Base-by-base conservation (phyloP, 805 yeast species). In the Candida koratica region DNA sequence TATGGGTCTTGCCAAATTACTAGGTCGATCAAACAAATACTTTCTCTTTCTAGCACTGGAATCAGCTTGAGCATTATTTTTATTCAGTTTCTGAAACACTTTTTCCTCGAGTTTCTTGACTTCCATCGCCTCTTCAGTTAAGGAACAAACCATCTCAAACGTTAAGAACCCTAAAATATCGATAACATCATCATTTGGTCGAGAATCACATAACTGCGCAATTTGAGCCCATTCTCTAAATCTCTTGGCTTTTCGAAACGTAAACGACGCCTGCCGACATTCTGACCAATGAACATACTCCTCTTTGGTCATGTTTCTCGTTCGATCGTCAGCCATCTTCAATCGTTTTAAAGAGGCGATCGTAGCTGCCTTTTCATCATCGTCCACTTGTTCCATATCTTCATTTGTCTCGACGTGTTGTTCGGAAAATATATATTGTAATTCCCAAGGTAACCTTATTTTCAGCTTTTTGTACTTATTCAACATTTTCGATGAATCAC, bases 281-380 rank as follows among this genome's bases (percentile, higher is more conserved):
- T 93, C 98, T 9, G 96, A 85, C 97, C 97, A 93, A 56, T 93
- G 98, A 12, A 89, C 98, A 52, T 93, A 93, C 55, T 93, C 98
- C 51, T 93, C 96, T 53, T 80, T 83, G 1, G 98, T 93, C 98
- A 93, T 93, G 47, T 82, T 75, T 45, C 71, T 77, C 0, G 98
- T 93, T 43, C 98, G 71, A 34, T 93, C 96, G 60, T 93, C 98
- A 4, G 97, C 97, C 59, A 77, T 80, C 51, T 88, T 87, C 46
- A 93, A 71, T 39, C 97, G 69, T 56, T 88, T 87, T 57, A 87
- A 63, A n/a, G 95, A 86, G 0, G 95, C 93, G 18, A 81, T 58
- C 22, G 87, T 82, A 4, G 96, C 96, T 32, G 89, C 96, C 45
- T 82, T 75, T 52, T 89, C 97, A 36, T 83, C 95, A 27, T 86